Conservation (phyloP, 495 filamentous ascomycete genomes). For the Neurospora africana region DNA sequence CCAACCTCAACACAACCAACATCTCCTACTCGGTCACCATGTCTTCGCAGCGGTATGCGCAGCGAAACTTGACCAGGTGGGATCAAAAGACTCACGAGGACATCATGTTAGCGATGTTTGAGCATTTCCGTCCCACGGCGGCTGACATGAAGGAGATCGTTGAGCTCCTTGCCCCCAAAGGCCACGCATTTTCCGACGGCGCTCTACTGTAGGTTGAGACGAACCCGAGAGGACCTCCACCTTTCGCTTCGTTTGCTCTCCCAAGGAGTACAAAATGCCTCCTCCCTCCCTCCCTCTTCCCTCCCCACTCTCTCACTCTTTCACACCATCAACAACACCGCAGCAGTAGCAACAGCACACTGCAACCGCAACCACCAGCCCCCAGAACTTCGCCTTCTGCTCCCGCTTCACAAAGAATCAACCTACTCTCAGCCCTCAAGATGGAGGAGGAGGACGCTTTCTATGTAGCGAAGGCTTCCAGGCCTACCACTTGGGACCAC, state of each 20-base stretch:
- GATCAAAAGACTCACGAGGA: constrained; percentile 13
- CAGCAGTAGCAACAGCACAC: background rate
- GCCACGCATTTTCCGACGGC: constrained; percentile 15
- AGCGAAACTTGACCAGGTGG: constrained; percentile 13
- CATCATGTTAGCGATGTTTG: constrained; percentile 15
- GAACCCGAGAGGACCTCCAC: background rate
- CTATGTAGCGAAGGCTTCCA: constrained; percentile 8
- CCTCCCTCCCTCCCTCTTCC: background rate
- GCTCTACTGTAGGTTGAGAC: constrained; percentile 21
- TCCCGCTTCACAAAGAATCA: background rate
- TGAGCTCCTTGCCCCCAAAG: constrained; percentile 9
- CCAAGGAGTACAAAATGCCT: background rate
- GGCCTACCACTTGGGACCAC: constrained; percentile 22
- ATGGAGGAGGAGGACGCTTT: background rate
- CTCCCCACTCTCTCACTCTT: background rate
- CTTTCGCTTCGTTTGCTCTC: background rate
- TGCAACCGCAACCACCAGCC: background rate
- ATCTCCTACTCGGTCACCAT: constrained; percentile 2
- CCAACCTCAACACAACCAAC: background rate
- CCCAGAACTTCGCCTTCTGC: background rate
- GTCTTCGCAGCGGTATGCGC: background rate
- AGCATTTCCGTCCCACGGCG: constrained; percentile 9
- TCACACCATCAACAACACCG: background rate
- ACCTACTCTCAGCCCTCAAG: background rate
- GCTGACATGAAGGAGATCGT: constrained; percentile 12